Evolutionary conservation across 495 filamentous ascomycete species (phyloP), one percentile per base, ranked within the genome.

Genomic region (Pseudomonodictys pantanalensis): DNA sequence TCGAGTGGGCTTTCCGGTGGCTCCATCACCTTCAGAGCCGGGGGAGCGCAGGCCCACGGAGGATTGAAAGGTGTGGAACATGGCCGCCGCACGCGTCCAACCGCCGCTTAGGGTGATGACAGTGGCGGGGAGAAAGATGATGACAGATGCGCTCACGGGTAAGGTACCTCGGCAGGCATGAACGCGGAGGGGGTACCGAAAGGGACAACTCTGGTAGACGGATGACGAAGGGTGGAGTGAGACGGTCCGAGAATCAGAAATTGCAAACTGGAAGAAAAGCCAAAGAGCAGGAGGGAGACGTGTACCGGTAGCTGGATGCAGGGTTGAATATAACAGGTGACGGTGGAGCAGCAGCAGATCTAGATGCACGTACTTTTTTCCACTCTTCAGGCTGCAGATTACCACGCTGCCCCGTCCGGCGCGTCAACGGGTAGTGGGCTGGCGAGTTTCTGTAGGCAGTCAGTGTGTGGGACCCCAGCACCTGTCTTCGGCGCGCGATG

Each of bases 1-100:
- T n/a, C 67, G 64, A 12, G 62, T 38, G 24, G 66, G 66, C 52
- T 65, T 68, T 25, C 29, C 43, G 15, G 49, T 8, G 12, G 32
- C 11, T 4, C 50, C 58, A 28, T 57, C 57, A 30, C 56, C 42
- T 26, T 64, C 66, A 17, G 42, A 50, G 32, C 55, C 63, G 17
- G 62, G 66, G 17, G 62, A 66, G 23, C 62, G 58, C 29, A 66
- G 25, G 17, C 64, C 62, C n/a, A 60, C 57, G 17, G 62, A 66
- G 23, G 56, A 67, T 56, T 69, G 66, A 38, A 69, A 69, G 39
- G 66, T 69, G 52, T 69, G 66, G 66, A 69, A 69, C 66, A 69
- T 69, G 43, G 33, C 41, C 22, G 32, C n/a, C 17, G 20, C 8
- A 43, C 22, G 15, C 12, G 1, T 49, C 33, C 33, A 43, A 33